Conservation (phyloP, 164 flowering plant species). For the Kingdonia uniflora region DNA sequence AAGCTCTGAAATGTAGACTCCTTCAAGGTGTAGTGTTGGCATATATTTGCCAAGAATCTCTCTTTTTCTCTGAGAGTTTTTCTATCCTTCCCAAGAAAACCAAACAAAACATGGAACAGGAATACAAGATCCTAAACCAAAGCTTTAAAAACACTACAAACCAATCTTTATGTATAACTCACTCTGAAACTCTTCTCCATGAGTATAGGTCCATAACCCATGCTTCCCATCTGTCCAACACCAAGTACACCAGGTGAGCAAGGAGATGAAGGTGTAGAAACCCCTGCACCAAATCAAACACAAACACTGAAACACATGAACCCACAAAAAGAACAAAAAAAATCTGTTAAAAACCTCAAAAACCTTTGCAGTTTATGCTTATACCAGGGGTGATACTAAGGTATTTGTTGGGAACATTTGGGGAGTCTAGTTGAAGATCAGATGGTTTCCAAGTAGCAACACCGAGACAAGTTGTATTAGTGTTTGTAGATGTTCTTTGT, state of each 20-base stretch:
- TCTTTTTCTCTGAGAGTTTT: no score
- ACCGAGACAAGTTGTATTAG: neutral
- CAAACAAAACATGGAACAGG: no score
- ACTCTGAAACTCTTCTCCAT: conserved; percentile 78
- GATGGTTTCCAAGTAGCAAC: conserved; percentile 11
- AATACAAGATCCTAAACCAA: no score
- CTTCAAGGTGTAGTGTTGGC: neutral
- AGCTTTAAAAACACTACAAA: no score
- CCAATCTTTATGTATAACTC: no score
- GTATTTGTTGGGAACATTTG: no score
- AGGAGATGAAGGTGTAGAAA: conserved; percentile 23
- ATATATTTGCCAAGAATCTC: neutral
- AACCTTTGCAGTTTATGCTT: neutral
- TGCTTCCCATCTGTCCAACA: conserved; percentile 37
- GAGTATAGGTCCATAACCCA: conserved; percentile 49
- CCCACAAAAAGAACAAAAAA: neutral
- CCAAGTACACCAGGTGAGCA: conserved; percentile 27
- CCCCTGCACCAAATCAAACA: conserved; percentile 21
- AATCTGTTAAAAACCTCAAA: neutral
- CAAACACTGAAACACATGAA: neutral
- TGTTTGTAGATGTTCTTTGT: no score
- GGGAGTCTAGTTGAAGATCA: no score
- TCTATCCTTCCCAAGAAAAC: no score
- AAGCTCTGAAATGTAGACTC: neutral
- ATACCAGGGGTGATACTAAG: conserved; percentile 15